A percentile compares a stretch with the other conserved stretches of the same genome.
These are phyloP conservation scores for Sonneratia alba DNA, from an alignment of 345 rosid species.

Conservation along the genomic window DNA sequence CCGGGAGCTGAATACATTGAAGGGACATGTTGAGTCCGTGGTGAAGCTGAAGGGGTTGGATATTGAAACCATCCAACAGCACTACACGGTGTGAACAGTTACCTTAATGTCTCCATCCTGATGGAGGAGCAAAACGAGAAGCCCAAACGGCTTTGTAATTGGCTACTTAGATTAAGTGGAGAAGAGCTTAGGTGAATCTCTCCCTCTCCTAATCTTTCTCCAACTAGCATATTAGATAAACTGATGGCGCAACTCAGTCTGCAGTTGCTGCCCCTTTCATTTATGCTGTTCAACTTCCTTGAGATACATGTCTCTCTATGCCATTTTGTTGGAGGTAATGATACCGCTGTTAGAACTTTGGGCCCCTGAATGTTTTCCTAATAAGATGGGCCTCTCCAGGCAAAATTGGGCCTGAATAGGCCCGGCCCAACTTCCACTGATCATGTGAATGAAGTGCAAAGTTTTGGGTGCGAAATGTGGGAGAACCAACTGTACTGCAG, in stretches of 20 bases:
- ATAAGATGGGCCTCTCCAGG: not conserved
- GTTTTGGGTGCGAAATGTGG: too few species aligned
- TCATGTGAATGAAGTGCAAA: not conserved
- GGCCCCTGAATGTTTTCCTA: not conserved
- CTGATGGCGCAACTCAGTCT: not conserved
- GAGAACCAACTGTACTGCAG: too few species aligned
- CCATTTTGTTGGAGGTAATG: not conserved
- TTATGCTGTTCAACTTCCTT: too few species aligned
- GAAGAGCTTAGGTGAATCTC: not conserved
- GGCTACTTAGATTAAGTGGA: not conserved
- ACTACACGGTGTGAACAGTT: slow-evolving; percentile 49
- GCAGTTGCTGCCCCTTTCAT: not conserved
- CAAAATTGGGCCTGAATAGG: too few species aligned
- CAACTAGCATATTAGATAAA: not conserved
- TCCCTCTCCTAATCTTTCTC: not conserved
- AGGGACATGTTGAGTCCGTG: slow-evolving; percentile 81
- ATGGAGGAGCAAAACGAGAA: not conserved
- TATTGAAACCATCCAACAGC: slow-evolving; percentile 69
- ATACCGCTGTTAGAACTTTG: not conserved
- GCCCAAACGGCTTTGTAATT: slow-evolving; percentile 3
- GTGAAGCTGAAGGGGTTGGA: slow-evolving; percentile 79
- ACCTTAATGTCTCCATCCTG: not conserved
- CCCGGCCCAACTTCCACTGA: too few species aligned
- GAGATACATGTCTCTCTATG: too few species aligned
- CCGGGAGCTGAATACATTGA: slow-evolving; percentile 70